These are phyloP conservation scores for Xenoacremonium recifei DNA, from an alignment of 2,329 filamentous ascomycete species.

Conservation along the genomic window DNA sequence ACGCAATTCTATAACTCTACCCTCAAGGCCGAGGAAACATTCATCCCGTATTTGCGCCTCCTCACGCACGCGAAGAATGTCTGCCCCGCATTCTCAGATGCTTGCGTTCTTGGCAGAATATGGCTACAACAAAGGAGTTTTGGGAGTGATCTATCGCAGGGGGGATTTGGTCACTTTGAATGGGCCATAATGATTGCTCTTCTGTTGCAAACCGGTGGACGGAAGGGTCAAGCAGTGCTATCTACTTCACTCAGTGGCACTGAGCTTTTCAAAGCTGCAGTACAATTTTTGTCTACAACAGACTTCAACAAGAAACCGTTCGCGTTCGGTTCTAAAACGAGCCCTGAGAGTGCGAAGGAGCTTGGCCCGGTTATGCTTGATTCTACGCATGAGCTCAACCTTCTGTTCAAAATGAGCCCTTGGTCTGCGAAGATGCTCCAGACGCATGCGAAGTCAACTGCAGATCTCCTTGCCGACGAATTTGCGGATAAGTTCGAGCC, in stretches of 20 bases:
- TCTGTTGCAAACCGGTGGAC: slow-evolving; percentile 73
- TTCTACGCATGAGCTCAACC: slow-evolving; percentile 68
- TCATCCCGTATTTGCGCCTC: slow-evolving; percentile 72
- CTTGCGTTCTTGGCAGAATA: slow-evolving; percentile 79
- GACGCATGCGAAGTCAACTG: slow-evolving; percentile 70
- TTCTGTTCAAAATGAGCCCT: slow-evolving; percentile 85
- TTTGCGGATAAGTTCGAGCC: slow-evolving; percentile 78
- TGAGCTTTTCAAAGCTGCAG: slow-evolving; percentile 88
- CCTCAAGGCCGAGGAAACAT: slow-evolving; percentile 73
- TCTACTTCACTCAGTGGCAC: slow-evolving; percentile 83
- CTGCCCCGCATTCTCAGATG: slow-evolving; percentile 74
- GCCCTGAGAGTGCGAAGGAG: slow-evolving; percentile 39
- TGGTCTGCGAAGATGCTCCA: slow-evolving; percentile 78
- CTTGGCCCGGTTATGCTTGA: slow-evolving; percentile 75
- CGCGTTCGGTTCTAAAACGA: slow-evolving; percentile 40
- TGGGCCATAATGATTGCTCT: slow-evolving; percentile 81
- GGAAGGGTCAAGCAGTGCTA: slow-evolving; percentile 68
- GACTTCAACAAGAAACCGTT: slow-evolving; percentile 70
- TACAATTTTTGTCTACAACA: slow-evolving; percentile 80
- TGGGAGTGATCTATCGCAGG: slow-evolving; percentile 62
- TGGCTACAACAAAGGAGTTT: slow-evolving; percentile 92
- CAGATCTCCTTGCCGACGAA: slow-evolving; percentile 72
- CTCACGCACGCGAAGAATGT: slow-evolving; percentile 68
- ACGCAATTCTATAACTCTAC: slow-evolving; percentile 91
- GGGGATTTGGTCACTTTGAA: slow-evolving; percentile 92